phyloP scores from a whole-genome alignment of 441 rosid species.

The Syzygium malaccense region DNA sequence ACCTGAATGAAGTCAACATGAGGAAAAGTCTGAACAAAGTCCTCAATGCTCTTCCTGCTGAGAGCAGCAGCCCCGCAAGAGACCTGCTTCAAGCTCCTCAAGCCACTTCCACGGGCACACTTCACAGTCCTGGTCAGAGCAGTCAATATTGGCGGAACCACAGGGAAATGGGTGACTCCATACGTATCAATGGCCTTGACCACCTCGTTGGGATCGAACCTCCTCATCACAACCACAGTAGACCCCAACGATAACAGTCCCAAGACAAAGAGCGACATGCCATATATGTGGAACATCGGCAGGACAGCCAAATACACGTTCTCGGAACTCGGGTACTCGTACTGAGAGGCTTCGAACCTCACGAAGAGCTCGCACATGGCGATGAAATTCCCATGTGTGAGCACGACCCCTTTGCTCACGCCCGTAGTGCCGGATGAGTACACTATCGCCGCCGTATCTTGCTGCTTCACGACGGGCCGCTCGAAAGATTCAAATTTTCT shows the following conservation, averaged over 20 bases:
- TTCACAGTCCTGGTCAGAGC: slow-evolving; percentile 38
- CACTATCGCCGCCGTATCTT: slow-evolving; percentile 66
- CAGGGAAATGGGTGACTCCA: slow-evolving; percentile 66
- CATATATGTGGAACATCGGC: slow-evolving; percentile 85
- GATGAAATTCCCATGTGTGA: slow-evolving; percentile 69
- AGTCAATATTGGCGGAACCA: slow-evolving; percentile 67
- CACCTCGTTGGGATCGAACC: slow-evolving; percentile 42
- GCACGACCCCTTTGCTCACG: slow-evolving; percentile 66
- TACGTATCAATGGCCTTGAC: slow-evolving; percentile 39
- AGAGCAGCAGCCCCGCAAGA: slow-evolving; percentile 79
- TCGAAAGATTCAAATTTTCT: slow-evolving; percentile 9
- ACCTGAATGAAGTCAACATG: slow-evolving; percentile 89
- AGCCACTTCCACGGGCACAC: slow-evolving; percentile 21
- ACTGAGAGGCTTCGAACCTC: slow-evolving; percentile 73
- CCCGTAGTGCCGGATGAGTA: slow-evolving; percentile 90
- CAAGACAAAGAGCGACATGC: slow-evolving; percentile 57
- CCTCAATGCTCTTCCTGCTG: slow-evolving; percentile 40
- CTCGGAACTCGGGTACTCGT: slow-evolving; percentile 31
- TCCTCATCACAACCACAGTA: slow-evolving; percentile 63
- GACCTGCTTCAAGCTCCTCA: slow-evolving; percentile 77
- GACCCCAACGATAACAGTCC: slow-evolving; percentile 66
- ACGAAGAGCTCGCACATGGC: slow-evolving; percentile 69
- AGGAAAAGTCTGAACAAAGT: slow-evolving; percentile 43
- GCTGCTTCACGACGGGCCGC: slow-evolving; percentile 48
- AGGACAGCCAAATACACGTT: slow-evolving; percentile 61